Evolutionary conservation across 495 filamentous ascomycete species (phyloP), one percentile per base, ranked within the genome.

Genomic region (Poronia punctata): DNA sequence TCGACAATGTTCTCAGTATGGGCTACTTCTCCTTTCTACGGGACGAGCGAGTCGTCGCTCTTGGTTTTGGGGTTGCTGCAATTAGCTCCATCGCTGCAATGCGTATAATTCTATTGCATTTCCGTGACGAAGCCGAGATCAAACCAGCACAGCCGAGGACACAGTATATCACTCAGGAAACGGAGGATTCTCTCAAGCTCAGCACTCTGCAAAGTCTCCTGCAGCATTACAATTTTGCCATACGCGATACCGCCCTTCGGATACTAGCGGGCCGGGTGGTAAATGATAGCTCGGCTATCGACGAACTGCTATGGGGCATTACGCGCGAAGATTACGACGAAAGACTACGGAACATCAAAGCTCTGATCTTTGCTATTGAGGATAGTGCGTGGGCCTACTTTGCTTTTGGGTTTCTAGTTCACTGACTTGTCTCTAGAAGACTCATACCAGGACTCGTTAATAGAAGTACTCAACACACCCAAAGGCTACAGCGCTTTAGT

Each of bases 121-220:
- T 67, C 36, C 68, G 67, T 40, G 66, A 74, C 40, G 60, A 70
- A 28, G 65, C 62, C 41, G 60, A 67, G 43, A 54, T 74, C 48
- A 65, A 66, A 18, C 66, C 63, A 2, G 47, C 57, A 10, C 68
- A 64, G 39, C 72, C 67, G 27, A 77, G 75, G 52, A 66, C 74
- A 8, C 71, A 74, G 44, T 76, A 75, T 50, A 77, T 77, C 43
- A 77, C 71, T 7, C 74, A 77, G 46, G 67, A 69, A n/a, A 74
- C 72, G n/a, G 74, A 77, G 44, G 74, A 77, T 35, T 69, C 72
- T 2, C 57, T 77, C 9, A 64, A 66, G 29, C 38, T 61, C 0
- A 47, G 49, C 24, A 77, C 74, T 0, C 52, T 77, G 5, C 64
- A 73, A 20, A 74, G 62, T n/a, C 61, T 77, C 14, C 49, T 75